These are phyloP conservation scores for Pseudogymnoascus sp. DNA, from an alignment of 2,329 filamentous ascomycete genomes.

Conservation along the genomic window DNA sequence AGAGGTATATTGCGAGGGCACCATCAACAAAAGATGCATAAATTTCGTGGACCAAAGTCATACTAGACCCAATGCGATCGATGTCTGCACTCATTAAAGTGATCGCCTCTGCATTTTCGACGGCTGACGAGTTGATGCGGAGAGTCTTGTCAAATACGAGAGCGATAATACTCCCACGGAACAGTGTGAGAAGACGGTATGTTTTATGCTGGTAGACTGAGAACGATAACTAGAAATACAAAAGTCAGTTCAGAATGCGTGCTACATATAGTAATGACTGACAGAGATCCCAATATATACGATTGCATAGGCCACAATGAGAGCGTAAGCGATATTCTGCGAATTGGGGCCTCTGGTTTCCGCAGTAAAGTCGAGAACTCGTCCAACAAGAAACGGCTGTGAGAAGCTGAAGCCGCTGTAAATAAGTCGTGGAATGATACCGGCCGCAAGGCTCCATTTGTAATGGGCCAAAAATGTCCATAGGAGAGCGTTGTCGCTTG, in stretches of 20 bases:
- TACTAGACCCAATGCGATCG: background rate
- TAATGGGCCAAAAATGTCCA: conserved; percentile 9
- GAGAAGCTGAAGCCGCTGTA: conserved; percentile 36
- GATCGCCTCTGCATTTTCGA: background rate
- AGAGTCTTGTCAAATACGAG: conserved; percentile 9
- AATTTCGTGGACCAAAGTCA: background rate
- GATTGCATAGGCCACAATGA: conserved; percentile 34
- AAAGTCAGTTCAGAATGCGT: background rate
- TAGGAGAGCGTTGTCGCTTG: background rate
- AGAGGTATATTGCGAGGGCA: background rate
- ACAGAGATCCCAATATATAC: conserved; percentile 38
- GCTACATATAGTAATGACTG: conserved; percentile 10
- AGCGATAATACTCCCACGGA: conserved; percentile 7
- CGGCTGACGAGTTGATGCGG: conserved; percentile 9
- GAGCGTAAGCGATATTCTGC: conserved; percentile 28
- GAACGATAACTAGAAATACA: background rate
- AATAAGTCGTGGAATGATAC: conserved; percentile 31
- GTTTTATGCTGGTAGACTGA: conserved; percentile 10
- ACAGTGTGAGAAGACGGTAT: conserved; percentile 11
- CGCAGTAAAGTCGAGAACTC: conserved; percentile 28
- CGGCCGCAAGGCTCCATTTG: conserved; percentile 9
- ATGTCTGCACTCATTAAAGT: conserved; percentile 1
- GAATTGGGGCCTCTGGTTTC: conserved; percentile 21
- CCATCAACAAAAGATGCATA: background rate
- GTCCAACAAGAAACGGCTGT: conserved; percentile 38